Conservation (phyloP, 1,284 basidiomycete genomes). For the Spongispora temasekensis region DNA sequence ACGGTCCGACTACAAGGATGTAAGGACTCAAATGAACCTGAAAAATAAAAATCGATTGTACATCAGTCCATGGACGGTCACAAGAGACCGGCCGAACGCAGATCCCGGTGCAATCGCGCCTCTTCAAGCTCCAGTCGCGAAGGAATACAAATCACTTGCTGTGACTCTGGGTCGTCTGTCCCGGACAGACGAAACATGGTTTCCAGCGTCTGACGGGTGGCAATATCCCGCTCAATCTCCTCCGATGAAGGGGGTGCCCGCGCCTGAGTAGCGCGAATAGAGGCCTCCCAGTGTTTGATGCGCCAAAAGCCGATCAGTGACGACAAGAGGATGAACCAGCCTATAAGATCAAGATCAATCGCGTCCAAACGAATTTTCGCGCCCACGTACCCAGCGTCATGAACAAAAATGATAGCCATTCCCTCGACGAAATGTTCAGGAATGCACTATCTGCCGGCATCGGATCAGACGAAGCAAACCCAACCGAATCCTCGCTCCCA, state of each 20-base stretch:
- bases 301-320: constrained; percentile 82
- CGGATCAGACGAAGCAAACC: too few relatives aligned
- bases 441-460: constrained; percentile 17
- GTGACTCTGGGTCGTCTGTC: constrained; percentile 18
- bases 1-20: too few relatives aligned
- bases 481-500: too few relatives aligned
- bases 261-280: constrained; percentile 50
- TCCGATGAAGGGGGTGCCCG: constrained; percentile 42
- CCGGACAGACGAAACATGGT: constrained; percentile 46
- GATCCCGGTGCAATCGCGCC: constrained; percentile 48
- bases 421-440: constrained; percentile 47
- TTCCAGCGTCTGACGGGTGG: constrained; percentile 49
- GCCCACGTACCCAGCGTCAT: constrained; percentile 76
- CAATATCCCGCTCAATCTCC: constrained; percentile 47
- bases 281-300: constrained; percentile 78
- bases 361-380: background rate
- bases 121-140: constrained; percentile 42
- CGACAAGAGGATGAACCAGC: constrained; percentile 88
- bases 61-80: constrained; percentile 20
- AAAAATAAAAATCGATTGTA: constrained; percentile 5
- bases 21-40: background rate
- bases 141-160: constrained; percentile 27
- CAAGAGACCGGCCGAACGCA: constrained; percentile 57
- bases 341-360: constrained; percentile 35
- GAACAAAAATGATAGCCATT: constrained; percentile 88